Evolutionary conservation across 169 alveolate species (phyloP), one percentile per base, ranked within the genome.

Genomic region (Eimeria sp.): DNA sequence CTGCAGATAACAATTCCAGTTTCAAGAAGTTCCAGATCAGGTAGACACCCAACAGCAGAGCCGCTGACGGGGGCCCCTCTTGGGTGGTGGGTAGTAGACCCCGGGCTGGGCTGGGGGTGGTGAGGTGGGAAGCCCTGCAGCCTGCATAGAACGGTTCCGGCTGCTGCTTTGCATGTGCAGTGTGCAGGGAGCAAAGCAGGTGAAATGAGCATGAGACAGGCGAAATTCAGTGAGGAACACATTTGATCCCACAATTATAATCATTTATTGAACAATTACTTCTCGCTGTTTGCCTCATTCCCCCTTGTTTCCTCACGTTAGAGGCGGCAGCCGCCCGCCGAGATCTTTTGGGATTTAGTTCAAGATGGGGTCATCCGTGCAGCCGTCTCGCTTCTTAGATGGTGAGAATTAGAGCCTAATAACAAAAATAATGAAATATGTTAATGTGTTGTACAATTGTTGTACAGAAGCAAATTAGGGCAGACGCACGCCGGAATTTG

Each of bases 321-420:
- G 27, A 45, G 67, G 45, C 70, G 65, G 54, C 91, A 54, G 91
- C 91, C 91, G 58, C 16, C 22, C 49, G 54, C 57, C 91, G 75
- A 54, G 91, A 57, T 49, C 76, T 20, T 25, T 83, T 16, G n/a
- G 13, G 76, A 0, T 3, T 30, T 1, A 5, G 7, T 0, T 27
- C 86, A 92, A 9, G 45, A 92, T 92, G 96, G 96, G 91, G 82
- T 80, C 92, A 57, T 20, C 54, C 22, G 96, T 92, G 87, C 91
- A 80, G 67, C 96, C 96, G 43, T 86, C 92, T 10, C 96, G 96
- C 49, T 92, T 92, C 63, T 78, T 92, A 22, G 96, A 92, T 49
- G 96, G 96, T 92, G 83, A 80, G 96, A n/a, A 61, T 27, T 6
- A 1, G 30, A 14, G 14, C 9, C 27, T 51, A 58, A 30, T 57